Evolutionary conservation across 331 rosid species (phyloP).

Genomic region (Ulmus americana): DNA sequence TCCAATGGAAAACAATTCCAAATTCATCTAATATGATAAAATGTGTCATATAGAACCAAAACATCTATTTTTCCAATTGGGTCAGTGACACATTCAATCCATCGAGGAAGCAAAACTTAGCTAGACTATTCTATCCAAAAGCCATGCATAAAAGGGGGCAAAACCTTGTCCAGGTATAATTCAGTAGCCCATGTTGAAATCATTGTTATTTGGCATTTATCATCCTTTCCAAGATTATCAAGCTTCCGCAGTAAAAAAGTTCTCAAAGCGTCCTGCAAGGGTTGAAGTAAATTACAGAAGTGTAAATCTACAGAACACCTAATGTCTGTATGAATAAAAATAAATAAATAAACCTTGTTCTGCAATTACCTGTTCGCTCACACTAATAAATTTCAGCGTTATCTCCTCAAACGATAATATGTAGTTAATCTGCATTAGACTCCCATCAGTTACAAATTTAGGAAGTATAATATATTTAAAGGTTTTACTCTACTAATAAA

Average conservation of each 20-base stretch:
- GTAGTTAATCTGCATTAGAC: conserved; percentile 72
- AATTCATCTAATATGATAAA: neutral
- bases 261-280: conserved; percentile 80
- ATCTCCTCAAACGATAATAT: conserved; percentile 88
- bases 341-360: neutral
- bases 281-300: conserved; percentile 20
- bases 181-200: conserved; percentile 96
- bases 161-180: conserved; percentile 90
- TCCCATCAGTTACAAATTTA: neutral
- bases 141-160: conserved; percentile 14
- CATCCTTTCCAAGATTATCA: conserved; percentile 68
- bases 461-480: neutral
- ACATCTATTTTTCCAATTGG: conserved; percentile 16
- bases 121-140: neutral
- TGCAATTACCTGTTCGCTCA: conserved; percentile 69
- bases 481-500: neutral
- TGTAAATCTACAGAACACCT: conserved; percentile 9
- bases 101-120: conserved; percentile 1
- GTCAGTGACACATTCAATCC: conserved; percentile 3
- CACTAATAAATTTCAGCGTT: conserved; percentile 78
- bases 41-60: conserved; percentile 5
- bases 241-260: conserved; percentile 86
- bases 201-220: conserved; percentile 98
- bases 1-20: neutral
- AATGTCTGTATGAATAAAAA: conserved; percentile 7